Base-by-base conservation (phyloP, 306 rosid species). In the Bauhinia variegata region DNA sequence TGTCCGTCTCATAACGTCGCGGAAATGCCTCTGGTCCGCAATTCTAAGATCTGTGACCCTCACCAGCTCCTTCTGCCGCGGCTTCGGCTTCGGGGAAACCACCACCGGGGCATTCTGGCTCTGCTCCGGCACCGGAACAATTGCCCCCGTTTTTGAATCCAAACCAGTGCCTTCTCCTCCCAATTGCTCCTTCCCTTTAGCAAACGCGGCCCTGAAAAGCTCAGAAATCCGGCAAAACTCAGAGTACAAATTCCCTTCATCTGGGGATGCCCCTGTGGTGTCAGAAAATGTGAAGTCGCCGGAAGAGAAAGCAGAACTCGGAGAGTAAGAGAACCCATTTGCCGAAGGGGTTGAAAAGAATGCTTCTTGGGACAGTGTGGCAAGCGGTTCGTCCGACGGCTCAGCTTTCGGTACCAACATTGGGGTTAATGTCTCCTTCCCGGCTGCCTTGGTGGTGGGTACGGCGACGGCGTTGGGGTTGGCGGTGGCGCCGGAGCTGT, bases 331-430 rank as follows among this genome's bases (percentile, higher is more conserved):
- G 14, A 58, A 50, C 17, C 51, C 57, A 42, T 72, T 55, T 9
- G 80, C 51, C 23, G 78, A 9, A 46, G 77, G 56, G 56, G 13
- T 73, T 5, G 85, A 71, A 51, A 67, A 44, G 42, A 69, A 53
- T 30, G 67, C 62, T 13, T 28, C 37, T 0, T 46, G 80, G 4
- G 65, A 57, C 41, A 62, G 68, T 52, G 46, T 68, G 30, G 33
- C 58, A 12, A 68, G 34, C 28, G 79, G 63, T 37, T 76, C 89
- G 8, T 89, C 95, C 4, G 65, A 73, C 3, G 95, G 98, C 57
- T 92, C 96, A 8, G 59, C 73, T 72, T 89, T 92, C 3, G 96
- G 98, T n/a, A 82, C 90, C 31, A 85, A 30, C 39, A 80, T 74
- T 2, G 96, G 96, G 65, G 62, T 41, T 8, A 64, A 57, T 23